Conservation (phyloP, 2,329 filamentous ascomycete species). For the Chrysoporthe austroafricana region DNA sequence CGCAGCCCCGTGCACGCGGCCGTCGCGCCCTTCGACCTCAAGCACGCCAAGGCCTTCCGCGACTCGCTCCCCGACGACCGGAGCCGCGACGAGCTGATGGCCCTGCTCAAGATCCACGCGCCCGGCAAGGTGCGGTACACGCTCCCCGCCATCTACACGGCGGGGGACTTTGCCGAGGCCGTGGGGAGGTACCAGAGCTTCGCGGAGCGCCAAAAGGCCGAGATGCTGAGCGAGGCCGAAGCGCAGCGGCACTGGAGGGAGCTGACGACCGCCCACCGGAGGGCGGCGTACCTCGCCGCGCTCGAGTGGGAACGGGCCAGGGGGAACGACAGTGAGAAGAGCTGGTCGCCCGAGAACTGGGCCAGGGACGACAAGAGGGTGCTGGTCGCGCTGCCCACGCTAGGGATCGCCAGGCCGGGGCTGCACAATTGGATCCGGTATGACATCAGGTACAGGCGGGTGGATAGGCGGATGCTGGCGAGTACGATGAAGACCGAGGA, state of each 20-base stretch:
- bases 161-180: constrained; percentile 39
- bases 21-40: constrained; percentile 50
- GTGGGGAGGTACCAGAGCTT: constrained; percentile 30
- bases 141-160: constrained; percentile 57
- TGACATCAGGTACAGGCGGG: constrained; percentile 54
- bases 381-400: constrained; percentile 57
- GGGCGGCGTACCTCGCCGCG: constrained; percentile 6
- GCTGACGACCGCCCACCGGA: not conserved
- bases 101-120: constrained; percentile 52
- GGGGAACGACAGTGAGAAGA: not conserved
- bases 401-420: constrained; percentile 52
- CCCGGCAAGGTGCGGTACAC: constrained; percentile 60
- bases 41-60: constrained; percentile 53
- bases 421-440: constrained; percentile 54
- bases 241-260: constrained; percentile 13
- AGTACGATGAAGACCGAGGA: constrained; percentile 13
- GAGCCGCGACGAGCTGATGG: constrained; percentile 43
- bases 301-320: constrained; percentile 7
- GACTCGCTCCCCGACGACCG: constrained; percentile 42
- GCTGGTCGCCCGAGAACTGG: not conserved
- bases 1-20: constrained; percentile 47
- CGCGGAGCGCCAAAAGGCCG: constrained; percentile 27
- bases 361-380: constrained; percentile 36
- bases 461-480: constrained; percentile 47
- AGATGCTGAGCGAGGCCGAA: constrained; percentile 16